Conservation (phyloP, 179 eudicot species). For the Actinidia arguta region DNA sequence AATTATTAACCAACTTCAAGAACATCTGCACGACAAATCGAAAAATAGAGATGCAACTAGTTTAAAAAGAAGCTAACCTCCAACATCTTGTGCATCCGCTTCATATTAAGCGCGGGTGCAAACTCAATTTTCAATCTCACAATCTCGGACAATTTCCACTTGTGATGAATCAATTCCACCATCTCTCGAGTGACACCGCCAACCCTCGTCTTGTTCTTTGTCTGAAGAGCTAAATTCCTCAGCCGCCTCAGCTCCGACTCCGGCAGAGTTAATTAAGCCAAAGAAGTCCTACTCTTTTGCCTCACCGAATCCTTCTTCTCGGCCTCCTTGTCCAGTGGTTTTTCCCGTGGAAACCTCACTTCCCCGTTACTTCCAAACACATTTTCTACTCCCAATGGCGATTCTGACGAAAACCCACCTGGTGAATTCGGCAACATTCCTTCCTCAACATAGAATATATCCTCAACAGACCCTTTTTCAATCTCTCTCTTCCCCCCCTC, state of each 20-base stretch:
- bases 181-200: conserved; percentile 71
- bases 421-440: conserved; percentile 78
- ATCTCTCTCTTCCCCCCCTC: conserved; percentile 40
- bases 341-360: conserved; percentile 94
- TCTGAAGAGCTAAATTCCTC: conserved; percentile 59
- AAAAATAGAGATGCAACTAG: conserved; percentile 12
- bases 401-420: conserved; percentile 83
- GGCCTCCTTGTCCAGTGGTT: conserved; percentile 37
- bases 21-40: conserved; percentile 17
- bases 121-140: conserved; percentile 89
- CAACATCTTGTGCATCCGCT: conserved; percentile 81
- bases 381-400: conserved; percentile 58
- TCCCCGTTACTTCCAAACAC: conserved; percentile 48
- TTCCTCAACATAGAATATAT: conserved; percentile 89
- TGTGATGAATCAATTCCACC: conserved; percentile 74
- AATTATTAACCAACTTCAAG: background rate
- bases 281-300: conserved; percentile 64
- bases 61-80: conserved; percentile 61
- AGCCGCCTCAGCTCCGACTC: conserved; percentile 82
- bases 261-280: conserved; percentile 90
- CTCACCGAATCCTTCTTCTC: conserved; percentile 51
- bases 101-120: conserved; percentile 94
- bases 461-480: conserved; percentile 93
- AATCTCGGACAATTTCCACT: conserved; percentile 79
- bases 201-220: conserved; percentile 71